Conservation (phyloP, 805 yeast genomes). For the Kockiozyma suomiensis region DNA sequence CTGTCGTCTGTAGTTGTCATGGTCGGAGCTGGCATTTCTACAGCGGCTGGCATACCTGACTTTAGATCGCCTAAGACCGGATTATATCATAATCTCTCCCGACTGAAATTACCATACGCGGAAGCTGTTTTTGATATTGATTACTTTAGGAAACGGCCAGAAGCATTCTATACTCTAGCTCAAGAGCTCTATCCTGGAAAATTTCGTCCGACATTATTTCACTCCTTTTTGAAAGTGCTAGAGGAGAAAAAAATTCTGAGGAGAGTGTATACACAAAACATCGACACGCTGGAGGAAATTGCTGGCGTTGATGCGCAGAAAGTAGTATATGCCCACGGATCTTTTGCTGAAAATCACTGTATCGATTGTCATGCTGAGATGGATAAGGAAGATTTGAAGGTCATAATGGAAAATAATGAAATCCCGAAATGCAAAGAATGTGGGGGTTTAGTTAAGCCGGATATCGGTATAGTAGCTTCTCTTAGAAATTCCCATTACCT, state of each 20-base stretch:
- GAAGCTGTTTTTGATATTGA: slow-evolving; percentile 95
- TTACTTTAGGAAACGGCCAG: slow-evolving; percentile 72
- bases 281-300: slow-evolving; percentile 84
- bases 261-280: slow-evolving; percentile 87
- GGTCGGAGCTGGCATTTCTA: slow-evolving; percentile 94
- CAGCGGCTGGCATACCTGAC: slow-evolving; percentile 94
- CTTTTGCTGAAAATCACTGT: slow-evolving; percentile 84
- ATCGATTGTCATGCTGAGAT: slow-evolving; percentile 67
- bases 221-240: slow-evolving; percentile 66
- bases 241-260: slow-evolving; percentile 64
- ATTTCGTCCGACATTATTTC: slow-evolving; percentile 81
- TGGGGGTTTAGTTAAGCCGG: slow-evolving; percentile 81
- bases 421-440: slow-evolving; percentile 62
- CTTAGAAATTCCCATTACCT: background rate
- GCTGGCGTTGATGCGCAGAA: slow-evolving; percentile 71
- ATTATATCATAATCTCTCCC: slow-evolving; percentile 74
- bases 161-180: slow-evolving; percentile 82
- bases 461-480: slow-evolving; percentile 55
- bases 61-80: slow-evolving; percentile 85
- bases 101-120: slow-evolving; percentile 80
- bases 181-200: slow-evolving; percentile 87
- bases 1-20: slow-evolving; percentile 29
- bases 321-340: slow-evolving; percentile 92
- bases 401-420: slow-evolving; percentile 35
- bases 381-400: slow-evolving; percentile 41